These are phyloP conservation scores for Elsinoe fawcettii DNA, from an alignment of 2,329 filamentous ascomycete species.

Conservation along the genomic window DNA sequence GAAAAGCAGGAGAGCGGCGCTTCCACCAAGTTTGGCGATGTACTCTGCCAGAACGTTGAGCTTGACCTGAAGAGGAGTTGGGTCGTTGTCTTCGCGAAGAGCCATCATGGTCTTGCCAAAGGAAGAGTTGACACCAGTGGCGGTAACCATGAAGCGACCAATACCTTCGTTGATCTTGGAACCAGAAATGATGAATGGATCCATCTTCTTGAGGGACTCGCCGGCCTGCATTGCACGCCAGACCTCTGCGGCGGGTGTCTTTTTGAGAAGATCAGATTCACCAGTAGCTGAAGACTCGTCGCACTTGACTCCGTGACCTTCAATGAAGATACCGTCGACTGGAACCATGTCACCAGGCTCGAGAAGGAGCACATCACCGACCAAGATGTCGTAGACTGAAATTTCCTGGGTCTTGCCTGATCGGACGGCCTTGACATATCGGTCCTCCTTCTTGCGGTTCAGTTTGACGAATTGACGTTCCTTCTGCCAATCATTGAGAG, in stretches of 20 bases:
- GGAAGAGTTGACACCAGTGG: slow-evolving; percentile 64
- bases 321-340: slow-evolving; percentile 63
- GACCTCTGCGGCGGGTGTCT: slow-evolving; percentile 58
- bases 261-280: slow-evolving; percentile 65
- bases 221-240: slow-evolving; percentile 56
- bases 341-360: slow-evolving; percentile 67
- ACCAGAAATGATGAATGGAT: slow-evolving; percentile 83
- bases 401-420: slow-evolving; percentile 64
- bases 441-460: slow-evolving; percentile 71
- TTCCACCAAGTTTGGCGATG: slow-evolving; percentile 70
- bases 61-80: slow-evolving; percentile 71
- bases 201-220: slow-evolving; percentile 57
- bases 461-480: slow-evolving; percentile 73
- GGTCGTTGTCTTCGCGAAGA: slow-evolving; percentile 65
- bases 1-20: slow-evolving; percentile 71
- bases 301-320: slow-evolving; percentile 60
- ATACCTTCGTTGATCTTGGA: slow-evolving; percentile 70
- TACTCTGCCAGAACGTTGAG: slow-evolving; percentile 70
- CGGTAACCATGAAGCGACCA: slow-evolving; percentile 67
- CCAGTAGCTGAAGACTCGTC: slow-evolving; percentile 71
- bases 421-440: slow-evolving; percentile 66
- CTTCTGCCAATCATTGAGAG: slow-evolving; percentile 76
- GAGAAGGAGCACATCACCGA: slow-evolving; percentile 65
- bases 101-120: slow-evolving; percentile 75
- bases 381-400: slow-evolving; percentile 62